These are phyloP conservation scores for Saccharomycopsis javanensis DNA, from an alignment of 805 yeast genomes.

Conservation along the genomic window DNA sequence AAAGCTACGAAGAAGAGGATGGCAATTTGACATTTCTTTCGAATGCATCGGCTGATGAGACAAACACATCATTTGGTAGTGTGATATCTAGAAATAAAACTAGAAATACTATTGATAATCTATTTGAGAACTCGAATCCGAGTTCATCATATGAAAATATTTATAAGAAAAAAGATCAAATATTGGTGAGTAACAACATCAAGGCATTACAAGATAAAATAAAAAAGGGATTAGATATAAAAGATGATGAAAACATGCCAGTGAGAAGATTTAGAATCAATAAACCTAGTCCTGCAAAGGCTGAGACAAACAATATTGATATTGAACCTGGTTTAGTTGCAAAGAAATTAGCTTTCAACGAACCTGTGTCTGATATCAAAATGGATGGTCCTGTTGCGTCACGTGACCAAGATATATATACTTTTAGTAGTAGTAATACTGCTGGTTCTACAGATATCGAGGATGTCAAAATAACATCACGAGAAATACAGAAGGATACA, in stretches of 20 bases:
- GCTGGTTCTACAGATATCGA: neutral
- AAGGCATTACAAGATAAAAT: slow-evolving; percentile 20
- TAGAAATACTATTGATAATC: neutral
- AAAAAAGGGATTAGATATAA: slow-evolving; percentile 18
- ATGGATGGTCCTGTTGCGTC: no score
- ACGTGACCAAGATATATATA: neutral
- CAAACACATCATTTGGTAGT: neutral
- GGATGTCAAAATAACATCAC: neutral
- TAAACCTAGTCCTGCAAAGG: neutral
- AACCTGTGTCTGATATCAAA: neutral
- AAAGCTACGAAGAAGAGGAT: neutral
- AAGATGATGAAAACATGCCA: slow-evolving; percentile 9
- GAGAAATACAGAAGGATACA: neutral
- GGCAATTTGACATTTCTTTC: neutral
- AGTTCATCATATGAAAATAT: neutral
- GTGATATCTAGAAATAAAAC: neutral
- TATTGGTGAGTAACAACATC: slow-evolving; percentile 18
- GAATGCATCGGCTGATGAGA: neutral
- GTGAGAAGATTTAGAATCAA: slow-evolving; percentile 1
- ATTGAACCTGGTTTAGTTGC: neutral
- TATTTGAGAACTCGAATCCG: neutral
- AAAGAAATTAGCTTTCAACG: neutral
- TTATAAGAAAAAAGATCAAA: slow-evolving; percentile 11
- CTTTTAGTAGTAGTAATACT: neutral
- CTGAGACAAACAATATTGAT: neutral